A percentile compares a stretch with the other conserved stretches of the same genome.
phyloP scores from a whole-genome alignment of 2,329 filamentous ascomycete species.

The Stromatinia cepivora region DNA sequence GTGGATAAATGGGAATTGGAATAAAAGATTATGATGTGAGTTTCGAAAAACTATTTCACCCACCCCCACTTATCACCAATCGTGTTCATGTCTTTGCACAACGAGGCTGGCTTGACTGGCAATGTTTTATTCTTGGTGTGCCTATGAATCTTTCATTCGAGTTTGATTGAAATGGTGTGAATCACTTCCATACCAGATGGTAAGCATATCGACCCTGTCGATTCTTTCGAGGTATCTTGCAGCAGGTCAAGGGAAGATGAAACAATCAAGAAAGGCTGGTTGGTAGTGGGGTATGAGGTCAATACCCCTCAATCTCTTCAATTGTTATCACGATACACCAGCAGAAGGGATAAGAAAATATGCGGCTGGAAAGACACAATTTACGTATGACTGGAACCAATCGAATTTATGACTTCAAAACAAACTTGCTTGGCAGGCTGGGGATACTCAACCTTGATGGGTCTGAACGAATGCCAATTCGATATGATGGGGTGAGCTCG shows the following conservation, averaged over 20 bases:
- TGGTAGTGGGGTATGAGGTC: neutral
- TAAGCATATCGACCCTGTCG: neutral
- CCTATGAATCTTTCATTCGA: neutral
- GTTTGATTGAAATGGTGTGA: neutral
- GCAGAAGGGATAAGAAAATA: neutral
- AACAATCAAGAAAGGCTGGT: neutral
- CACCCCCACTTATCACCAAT: conserved; percentile 11
- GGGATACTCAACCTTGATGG: too few relatives aligned
- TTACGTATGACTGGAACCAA: neutral
- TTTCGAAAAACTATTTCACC: neutral
- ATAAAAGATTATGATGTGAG: neutral
- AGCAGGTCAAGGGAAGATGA: neutral
- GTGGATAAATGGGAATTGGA: conserved; percentile 4
- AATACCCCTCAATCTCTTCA: neutral
- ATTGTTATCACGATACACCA: neutral
- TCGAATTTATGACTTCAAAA: neutral
- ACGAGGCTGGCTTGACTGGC: neutral
- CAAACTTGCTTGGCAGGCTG: neutral
- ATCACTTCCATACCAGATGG: neutral
- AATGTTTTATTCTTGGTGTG: neutral
- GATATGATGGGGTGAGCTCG: too few relatives aligned
- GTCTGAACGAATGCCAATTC: neutral
- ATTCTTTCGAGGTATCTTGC: neutral
- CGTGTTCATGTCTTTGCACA: conserved; percentile 2
- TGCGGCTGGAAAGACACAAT: neutral